phyloP scores from a whole-genome alignment of 495 filamentous ascomycete genomes.

The Talaromyces nanjingensis region DNA sequence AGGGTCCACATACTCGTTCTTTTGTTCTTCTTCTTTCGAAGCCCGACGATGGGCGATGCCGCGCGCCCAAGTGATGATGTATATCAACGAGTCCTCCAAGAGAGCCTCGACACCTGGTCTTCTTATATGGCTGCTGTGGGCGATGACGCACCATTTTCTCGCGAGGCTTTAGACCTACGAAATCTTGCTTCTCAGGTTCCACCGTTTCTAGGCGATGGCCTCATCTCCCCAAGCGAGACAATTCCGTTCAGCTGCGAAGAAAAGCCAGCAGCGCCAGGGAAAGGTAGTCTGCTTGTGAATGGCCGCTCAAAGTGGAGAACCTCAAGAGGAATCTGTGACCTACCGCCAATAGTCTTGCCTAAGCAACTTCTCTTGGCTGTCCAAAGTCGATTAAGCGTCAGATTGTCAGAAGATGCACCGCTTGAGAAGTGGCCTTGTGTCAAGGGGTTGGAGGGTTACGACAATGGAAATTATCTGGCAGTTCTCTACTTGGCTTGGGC shows the following conservation, averaged over 20 bases:
- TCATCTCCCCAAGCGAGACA: conserved; percentile 7
- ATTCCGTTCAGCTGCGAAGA: conserved; percentile 17
- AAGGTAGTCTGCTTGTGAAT: conserved; percentile 14
- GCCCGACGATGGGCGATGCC: conserved; percentile 17
- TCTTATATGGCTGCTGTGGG: conserved; percentile 13
- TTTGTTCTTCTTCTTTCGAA: too few relatives aligned
- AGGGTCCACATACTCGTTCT: too few relatives aligned
- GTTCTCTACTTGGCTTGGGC: conserved; percentile 22
- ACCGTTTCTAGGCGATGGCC: conserved; percentile 17
- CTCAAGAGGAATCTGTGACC: conserved; percentile 14
- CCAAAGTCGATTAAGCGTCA: conserved; percentile 9
- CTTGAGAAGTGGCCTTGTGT: conserved; percentile 20
- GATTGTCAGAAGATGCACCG: conserved; percentile 15
- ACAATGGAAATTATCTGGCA: conserved; percentile 19
- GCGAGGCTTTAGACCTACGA: conserved; percentile 13
- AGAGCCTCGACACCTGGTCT: conserved; percentile 18
- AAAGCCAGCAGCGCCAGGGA: too few relatives aligned
- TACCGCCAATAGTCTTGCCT: conserved; percentile 14
- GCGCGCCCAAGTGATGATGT: conserved; percentile 17
- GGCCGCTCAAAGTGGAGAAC: conserved; percentile 21
- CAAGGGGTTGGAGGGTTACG: conserved; percentile 15
- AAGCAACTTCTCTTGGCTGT: conserved; percentile 15
- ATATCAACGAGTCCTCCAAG: conserved; percentile 14
- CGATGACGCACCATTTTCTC: conserved; percentile 10
- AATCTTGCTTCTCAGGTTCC: conserved; percentile 14